These are phyloP conservation scores for Agaricus sinodeliciosus DNA, from an alignment of 768 basidiomycete genomes.

Conservation along the genomic window DNA sequence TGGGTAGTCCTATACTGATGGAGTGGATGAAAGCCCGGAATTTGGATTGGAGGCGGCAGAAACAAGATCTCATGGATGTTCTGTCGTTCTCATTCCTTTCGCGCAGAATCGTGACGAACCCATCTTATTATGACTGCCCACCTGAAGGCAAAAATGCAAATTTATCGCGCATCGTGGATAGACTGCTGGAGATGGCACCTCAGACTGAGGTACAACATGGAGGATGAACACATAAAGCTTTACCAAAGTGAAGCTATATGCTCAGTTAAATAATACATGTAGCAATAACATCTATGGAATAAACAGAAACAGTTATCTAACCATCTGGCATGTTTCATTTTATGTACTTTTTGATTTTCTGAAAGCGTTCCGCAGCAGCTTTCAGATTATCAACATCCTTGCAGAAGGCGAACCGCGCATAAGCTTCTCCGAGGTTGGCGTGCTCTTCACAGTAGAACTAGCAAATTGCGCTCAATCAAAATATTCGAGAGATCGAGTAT, in stretches of 20 bases:
- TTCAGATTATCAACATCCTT: constrained; percentile 86
- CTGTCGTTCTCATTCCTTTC: constrained; percentile 81
- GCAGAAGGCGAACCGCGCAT: constrained; percentile 90
- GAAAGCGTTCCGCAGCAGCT: constrained; percentile 77
- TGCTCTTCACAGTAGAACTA: constrained; percentile 94
- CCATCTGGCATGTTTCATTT: constrained; percentile 13
- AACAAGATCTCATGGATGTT: constrained; percentile 68
- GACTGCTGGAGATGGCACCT: constrained; percentile 22
- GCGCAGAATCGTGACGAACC: constrained; percentile 67
- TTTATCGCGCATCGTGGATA: constrained; percentile 68
- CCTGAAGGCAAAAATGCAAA: constrained; percentile 40
- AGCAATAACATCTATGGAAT: background rate
- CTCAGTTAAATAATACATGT: background rate
- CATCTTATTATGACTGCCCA: constrained; percentile 71
- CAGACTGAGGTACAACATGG: background rate
- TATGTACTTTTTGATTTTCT: constrained; percentile 63
- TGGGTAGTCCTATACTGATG: constrained; percentile 42
- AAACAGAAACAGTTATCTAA: background rate
- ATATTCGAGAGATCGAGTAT: background rate
- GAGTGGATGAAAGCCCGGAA: constrained; percentile 18
- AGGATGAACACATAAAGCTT: too few relatives aligned
- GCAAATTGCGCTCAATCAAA: constrained; percentile 10
- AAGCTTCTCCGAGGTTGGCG: constrained; percentile 77
- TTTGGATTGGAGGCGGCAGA: constrained; percentile 21
- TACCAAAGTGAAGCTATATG: too few relatives aligned